Conservation (phyloP, 768 basidiomycete genomes). For the Rhodotorula kratochvilovae region DNA sequence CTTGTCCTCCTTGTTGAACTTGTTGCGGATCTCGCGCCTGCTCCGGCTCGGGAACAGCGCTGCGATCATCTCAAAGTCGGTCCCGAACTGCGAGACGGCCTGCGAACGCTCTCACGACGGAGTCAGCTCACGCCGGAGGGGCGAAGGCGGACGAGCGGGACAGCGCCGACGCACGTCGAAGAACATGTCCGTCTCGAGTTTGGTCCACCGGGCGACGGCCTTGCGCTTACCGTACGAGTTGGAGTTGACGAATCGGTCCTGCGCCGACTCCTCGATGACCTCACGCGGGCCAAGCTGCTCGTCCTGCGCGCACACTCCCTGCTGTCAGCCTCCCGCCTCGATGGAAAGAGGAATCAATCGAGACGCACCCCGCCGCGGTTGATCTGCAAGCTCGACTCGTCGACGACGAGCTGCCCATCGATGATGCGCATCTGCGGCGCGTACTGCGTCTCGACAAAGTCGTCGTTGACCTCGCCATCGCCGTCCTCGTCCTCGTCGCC, state of each 20-base stretch:
- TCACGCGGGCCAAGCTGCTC: slow-evolving; percentile 31
- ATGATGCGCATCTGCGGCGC: slow-evolving; percentile 84
- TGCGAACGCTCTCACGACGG: slow-evolving; percentile 46
- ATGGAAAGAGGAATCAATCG: neutral
- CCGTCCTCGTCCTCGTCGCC: slow-evolving; percentile 33
- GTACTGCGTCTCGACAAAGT: slow-evolving; percentile 68
- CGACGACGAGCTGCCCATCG: slow-evolving; percentile 79
- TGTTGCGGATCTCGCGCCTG: slow-evolving; percentile 83
- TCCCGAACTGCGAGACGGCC: slow-evolving; percentile 85
- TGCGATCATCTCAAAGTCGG: slow-evolving; percentile 88
- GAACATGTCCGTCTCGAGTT: slow-evolving; percentile 83
- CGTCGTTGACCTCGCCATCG: slow-evolving; percentile 55
- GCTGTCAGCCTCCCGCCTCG: neutral
- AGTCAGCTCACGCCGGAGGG: neutral
- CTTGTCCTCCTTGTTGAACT: slow-evolving; percentile 85
- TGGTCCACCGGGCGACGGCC: slow-evolving; percentile 72
- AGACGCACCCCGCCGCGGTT: slow-evolving; percentile 61
- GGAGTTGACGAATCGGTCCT: slow-evolving; percentile 79
- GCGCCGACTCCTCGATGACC: slow-evolving; percentile 57
- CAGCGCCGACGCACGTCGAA: slow-evolving; percentile 61
- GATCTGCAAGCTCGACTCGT: slow-evolving; percentile 76
- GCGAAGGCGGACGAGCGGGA: neutral
- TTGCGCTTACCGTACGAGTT: slow-evolving; percentile 72
- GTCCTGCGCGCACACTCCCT: neutral
- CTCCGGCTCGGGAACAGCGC: slow-evolving; percentile 77